phyloP scores from a whole-genome alignment of 169 alveolate species.

The Plasmodium berghei region DNA sequence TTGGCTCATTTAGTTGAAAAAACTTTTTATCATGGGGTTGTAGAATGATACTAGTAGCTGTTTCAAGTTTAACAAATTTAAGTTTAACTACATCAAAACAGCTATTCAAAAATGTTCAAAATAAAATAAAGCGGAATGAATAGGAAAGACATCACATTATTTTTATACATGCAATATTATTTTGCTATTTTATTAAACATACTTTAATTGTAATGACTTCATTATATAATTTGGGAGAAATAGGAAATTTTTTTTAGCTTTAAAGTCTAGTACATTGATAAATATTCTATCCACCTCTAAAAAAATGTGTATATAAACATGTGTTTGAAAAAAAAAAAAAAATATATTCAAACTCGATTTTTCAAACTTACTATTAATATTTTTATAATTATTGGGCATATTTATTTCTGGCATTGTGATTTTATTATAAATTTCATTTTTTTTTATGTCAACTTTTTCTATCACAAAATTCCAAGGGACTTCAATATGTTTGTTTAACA shows the following conservation, averaged over 20 bases:
- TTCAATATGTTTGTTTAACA: conserved; percentile 51
- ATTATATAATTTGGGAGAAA: conserved; percentile 55
- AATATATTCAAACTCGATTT: background rate
- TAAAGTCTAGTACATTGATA: conserved; percentile 59
- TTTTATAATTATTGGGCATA: background rate
- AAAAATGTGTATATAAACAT: background rate
- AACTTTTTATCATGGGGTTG: conserved; percentile 67
- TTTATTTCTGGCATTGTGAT: conserved; percentile 29
- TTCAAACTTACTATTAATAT: conserved; percentile 42
- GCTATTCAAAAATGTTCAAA: background rate
- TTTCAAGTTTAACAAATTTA: conserved; percentile 44
- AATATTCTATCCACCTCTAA: conserved; percentile 53
- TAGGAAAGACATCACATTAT: background rate
- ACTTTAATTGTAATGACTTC: conserved; percentile 39
- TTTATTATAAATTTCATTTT: conserved; percentile 10
- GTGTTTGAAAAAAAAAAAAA: background rate
- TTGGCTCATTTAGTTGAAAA: conserved; percentile 45
- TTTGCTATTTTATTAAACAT: background rate
- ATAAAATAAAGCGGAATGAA: background rate
- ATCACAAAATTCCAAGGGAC: conserved; percentile 73
- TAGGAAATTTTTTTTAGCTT: conserved; percentile 54
- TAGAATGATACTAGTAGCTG: conserved; percentile 38
- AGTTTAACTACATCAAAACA: conserved; percentile 56
- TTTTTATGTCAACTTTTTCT: conserved; percentile 59
- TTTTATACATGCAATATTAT: background rate